Base-by-base conservation (phyloP, 805 yeast genomes). In the Kockiozyma suomiensis region DNA sequence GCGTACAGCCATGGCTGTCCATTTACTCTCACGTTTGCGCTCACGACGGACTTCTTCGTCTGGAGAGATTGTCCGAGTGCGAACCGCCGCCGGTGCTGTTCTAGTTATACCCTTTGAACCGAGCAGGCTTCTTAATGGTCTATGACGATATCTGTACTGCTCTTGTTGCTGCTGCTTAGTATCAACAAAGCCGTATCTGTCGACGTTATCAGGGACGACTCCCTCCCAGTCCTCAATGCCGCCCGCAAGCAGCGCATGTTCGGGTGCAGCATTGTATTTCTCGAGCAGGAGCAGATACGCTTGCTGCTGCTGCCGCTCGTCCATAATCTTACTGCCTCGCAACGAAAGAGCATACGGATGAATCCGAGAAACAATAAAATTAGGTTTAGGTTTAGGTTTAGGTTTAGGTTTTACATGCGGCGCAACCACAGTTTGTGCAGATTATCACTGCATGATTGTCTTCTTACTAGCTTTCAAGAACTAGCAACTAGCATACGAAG, bases 221-320 rank as follows among this genome's bases (percentile, higher is more conserved):
- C 48, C 64, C 3, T 26, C 25, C 64, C 64, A 59, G 50, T 62
- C 50, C 50, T 59, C 66, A 26, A 47, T 45, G 17, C 65, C 65
- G 21, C 63, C 65, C 17, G 64, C 65, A 5, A 58, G 53, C n/a
- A 61, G 48, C n/a, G 35, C 54, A 8, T 13, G 15, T 19, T 48
- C 23, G 26, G 23, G 21, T 28, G 53, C 19, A 19, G 26, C 54
- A 32, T 52, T 45, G 17, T 54, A 46, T 41, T 49, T 49, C 53
- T 49, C 45, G 23, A 35, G 45, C 33, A 49, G 35, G 19, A 8
- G 6, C 28, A 10, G 8, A 17, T 26, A 47, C 40, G 23, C 38
- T 12, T 26, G 10, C 6, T 45, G 21, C 25, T 30, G 37, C 28
- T 47, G 21, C 28, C 13, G 33, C 33, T 30, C 10, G 33, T 30